phyloP scores from a whole-genome alignment of 805 yeast genomes.

The Yarrowia hollandica region DNA sequence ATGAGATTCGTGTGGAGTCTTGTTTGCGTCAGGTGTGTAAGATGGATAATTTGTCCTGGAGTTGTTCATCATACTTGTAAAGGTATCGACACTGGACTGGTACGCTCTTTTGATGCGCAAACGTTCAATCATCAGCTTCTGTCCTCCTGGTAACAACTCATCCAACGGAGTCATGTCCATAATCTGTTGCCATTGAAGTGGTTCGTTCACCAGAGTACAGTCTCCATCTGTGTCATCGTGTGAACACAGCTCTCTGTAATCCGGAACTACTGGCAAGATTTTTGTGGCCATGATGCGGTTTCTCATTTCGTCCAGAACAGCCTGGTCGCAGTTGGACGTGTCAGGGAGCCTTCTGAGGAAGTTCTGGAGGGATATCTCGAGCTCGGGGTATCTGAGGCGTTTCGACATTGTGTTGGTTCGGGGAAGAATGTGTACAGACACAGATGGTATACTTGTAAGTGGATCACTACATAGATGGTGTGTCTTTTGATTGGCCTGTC shows the following conservation, averaged over 20 bases:
- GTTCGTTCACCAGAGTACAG: neutral
- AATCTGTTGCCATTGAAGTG: neutral
- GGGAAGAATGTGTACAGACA: no score
- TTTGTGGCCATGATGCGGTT: neutral
- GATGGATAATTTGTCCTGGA: no score
- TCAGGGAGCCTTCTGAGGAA: neutral
- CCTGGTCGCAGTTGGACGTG: neutral
- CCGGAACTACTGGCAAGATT: neutral
- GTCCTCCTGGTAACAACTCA: neutral
- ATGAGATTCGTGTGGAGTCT: no score
- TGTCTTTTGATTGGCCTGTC: no score
- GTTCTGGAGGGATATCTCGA: neutral
- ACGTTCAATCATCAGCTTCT: neutral
- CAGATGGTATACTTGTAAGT: no score
- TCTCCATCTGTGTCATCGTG: neutral
- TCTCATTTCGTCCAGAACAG: neutral
- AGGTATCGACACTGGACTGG: no score
- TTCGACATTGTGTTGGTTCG: no score
- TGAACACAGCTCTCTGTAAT: neutral
- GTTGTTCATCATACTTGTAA: neutral
- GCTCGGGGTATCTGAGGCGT: neutral
- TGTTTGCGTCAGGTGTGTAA: no score
- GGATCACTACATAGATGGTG: neutral
- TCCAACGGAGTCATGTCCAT: neutral
- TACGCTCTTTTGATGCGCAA: neutral